These are phyloP conservation scores for Myxozyma neglecta DNA, from an alignment of 805 yeast species.

Conservation along the genomic window DNA sequence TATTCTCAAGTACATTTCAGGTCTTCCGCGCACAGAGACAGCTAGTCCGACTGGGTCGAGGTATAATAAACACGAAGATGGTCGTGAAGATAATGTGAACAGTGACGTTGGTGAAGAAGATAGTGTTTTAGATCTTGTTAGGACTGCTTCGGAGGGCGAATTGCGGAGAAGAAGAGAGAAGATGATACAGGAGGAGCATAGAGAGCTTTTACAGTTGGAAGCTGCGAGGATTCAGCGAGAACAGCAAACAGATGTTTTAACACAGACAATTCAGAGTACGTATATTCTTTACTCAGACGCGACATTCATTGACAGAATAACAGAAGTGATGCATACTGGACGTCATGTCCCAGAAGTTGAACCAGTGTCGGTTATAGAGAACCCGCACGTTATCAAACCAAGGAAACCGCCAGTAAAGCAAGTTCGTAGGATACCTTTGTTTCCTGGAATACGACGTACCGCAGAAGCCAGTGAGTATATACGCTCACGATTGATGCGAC, in stretches of 20 bases:
- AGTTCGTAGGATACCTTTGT: background rate
- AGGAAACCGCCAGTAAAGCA: background rate
- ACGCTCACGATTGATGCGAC: background rate
- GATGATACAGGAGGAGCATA: background rate
- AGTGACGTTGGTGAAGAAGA: background rate
- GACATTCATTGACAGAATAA: no score
- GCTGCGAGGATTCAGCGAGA: background rate
- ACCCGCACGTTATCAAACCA: background rate
- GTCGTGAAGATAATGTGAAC: background rate
- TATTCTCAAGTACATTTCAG: conserved; percentile 3
- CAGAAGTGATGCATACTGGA: background rate
- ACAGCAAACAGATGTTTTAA: background rate
- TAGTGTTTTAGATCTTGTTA: background rate
- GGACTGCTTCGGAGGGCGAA: background rate
- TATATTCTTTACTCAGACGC: no score
- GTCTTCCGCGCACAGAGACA: conserved; percentile 4
- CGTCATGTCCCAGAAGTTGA: background rate
- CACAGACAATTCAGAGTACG: no score
- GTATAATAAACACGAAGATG: background rate
- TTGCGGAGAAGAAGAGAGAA: background rate
- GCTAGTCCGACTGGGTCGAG: conserved; percentile 5
- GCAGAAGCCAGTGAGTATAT: background rate
- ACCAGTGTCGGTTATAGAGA: background rate
- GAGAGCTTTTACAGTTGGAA: background rate
- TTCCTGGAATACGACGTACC: background rate